Base-by-base conservation (phyloP, 2,329 filamentous ascomycete species). In the Apiospora rasikravindrae region DNA sequence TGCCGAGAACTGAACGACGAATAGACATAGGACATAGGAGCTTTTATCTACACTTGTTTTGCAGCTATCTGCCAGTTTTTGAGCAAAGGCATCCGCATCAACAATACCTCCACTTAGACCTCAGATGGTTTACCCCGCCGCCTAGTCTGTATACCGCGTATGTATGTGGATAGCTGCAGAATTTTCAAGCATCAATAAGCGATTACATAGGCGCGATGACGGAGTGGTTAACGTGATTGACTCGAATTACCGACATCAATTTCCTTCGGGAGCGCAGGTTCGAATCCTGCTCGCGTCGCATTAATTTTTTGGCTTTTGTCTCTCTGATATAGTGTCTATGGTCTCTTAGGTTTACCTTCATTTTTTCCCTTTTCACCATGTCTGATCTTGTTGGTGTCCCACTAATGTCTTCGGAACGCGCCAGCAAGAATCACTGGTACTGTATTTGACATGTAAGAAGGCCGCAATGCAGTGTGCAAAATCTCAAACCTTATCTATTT, bases 251-350 rank as follows among this genome's bases (percentile, higher is more conserved):
- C 57, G 57, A 64, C 10, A 76, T 77, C 76, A 75, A 70, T 72
- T 77, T 75, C 76, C 75, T 73, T 77, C 73, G 76, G 76, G 75
- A 75, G 76, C 76, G 76, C 75, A 74, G 74, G 76, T 77, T 77
- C 76, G 75, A 77, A 77, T 76, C 76, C 74, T 72, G 76, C 76
- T 73, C 71, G 74, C 75, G 74, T 77, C 76, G 76, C 22, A 47
- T 49, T 10, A n/a, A n/a, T 45, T 37, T 44, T 26, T 45, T 29
- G 6, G 19, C 4, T 22, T 29, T 37, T 8, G 16, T 19, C 19
- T 42, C 47, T 24, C 19, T 37, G 33, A 37, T 6, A 3, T 37
- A 5, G 33, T 5, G 5, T 37, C 5, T 5, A 37, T 37, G 33
- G 33, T 6, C 5, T 37, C 1, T 37, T 5, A 5, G 33, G 33